These are phyloP conservation scores for Fusarium vanettenii DNA, from an alignment of 2,329 filamentous ascomycete genomes.

Conservation along the genomic window DNA sequence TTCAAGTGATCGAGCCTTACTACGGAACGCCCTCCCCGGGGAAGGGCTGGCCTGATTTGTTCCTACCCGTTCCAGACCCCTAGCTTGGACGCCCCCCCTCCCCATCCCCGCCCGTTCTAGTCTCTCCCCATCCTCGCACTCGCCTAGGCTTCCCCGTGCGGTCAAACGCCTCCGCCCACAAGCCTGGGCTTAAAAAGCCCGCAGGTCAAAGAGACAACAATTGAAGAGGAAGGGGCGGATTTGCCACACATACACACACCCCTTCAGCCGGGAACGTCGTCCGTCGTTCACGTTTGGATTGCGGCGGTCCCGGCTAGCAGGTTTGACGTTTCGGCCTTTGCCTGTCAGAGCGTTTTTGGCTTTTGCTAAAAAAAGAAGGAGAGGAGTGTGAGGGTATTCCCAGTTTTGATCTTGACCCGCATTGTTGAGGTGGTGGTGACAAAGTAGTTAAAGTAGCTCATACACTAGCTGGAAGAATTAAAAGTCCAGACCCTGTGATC, in stretches of 20 bases:
- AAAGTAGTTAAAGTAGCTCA: not conserved
- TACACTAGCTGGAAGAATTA: not conserved
- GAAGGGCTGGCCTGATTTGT: not conserved
- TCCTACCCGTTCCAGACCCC: not conserved
- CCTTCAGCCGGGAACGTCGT: not conserved
- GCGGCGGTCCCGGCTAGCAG: constrained; percentile 13
- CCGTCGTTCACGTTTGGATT: not conserved
- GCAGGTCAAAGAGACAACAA: constrained; percentile 4
- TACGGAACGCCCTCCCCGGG: not conserved
- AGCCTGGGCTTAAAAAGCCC: not conserved
- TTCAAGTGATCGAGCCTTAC: not conserved
- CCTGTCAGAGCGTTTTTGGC: not conserved
- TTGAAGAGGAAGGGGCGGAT: not conserved
- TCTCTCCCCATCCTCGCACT: constrained; percentile 5
- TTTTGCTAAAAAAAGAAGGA: not conserved
- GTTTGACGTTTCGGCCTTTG: constrained; percentile 27
- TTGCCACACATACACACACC: not conserved
- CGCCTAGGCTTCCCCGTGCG: constrained; percentile 22
- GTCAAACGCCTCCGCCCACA: constrained; percentile 21
- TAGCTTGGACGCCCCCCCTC: not conserved
- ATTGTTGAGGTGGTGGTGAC: not conserved
- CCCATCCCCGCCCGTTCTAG: not conserved
- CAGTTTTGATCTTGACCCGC: not conserved
- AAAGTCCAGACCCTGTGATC: not conserved
- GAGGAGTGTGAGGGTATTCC: constrained; percentile 7